Evolutionary conservation across 306 rosid species (phyloP), one percentile per base, ranked within the genome.

Genomic region (Lotus japonicus): DNA sequence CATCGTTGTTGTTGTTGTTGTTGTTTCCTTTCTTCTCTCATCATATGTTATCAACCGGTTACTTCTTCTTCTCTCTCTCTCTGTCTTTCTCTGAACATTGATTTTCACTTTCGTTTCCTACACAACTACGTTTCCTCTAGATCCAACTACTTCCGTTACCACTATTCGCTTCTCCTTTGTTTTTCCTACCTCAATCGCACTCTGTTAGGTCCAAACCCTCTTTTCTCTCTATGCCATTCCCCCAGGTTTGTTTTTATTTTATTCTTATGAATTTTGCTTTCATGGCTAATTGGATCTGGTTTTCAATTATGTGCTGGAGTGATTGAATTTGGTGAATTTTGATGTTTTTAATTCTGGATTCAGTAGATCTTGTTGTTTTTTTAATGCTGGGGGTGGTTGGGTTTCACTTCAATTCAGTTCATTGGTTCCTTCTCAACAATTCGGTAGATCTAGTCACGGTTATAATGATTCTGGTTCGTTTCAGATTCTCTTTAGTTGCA

Each of bases 211-310:
- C 41, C 26, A 11, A 1, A 4, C 16, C 68, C 58, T 28, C 31
- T 65, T 26, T 35, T 39, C 48, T 68, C 81, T 76, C 84, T 80
- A 80, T 80, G 84, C 84, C 78, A 80, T 76, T 66, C 64, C 84
- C 59, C 38, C 81, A 76, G 81, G 81, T 26, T 26, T 26, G 1
- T 21, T 3, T 21, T 21, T 3, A 21, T 21, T 21, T 21, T 21
- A 2, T 18, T 51, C 1, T 49, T 16, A 58, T 51, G 28, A 4
- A 3, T 23, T 68, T 36, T 13, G 1, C 9, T 13, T 58, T 12
- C 7, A 45, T 75, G 66, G 26, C 42, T 70, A 45, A 26, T 48
- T 66, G 68, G 75, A 75, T 80, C 71, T 55, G 78, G 49, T 49
- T 48, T 39, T 46, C 35, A 21, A 71, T 71, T 60, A 5, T 17